These are phyloP conservation scores for Gossypium schwendimanii DNA, from an alignment of 441 rosid genomes.

Conservation along the genomic window DNA sequence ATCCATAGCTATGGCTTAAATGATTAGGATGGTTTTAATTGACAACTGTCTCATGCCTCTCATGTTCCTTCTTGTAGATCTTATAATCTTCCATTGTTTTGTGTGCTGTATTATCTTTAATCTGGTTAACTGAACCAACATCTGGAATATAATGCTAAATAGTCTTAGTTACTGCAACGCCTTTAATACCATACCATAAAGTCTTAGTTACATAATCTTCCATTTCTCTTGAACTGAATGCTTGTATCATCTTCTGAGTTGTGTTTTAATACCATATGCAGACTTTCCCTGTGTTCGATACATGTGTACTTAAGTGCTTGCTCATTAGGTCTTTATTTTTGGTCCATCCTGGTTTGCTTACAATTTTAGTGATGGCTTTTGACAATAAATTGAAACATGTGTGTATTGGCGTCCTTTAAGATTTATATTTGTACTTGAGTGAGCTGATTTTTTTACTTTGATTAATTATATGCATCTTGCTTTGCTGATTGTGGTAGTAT, in stretches of 20 bases:
- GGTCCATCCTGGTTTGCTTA: neutral
- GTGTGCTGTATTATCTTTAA: neutral
- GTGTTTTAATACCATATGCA: neutral
- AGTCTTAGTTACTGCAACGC: neutral
- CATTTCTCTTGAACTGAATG: neutral
- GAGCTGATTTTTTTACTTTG: neutral
- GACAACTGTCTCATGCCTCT: neutral
- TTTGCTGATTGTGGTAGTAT: neutral
- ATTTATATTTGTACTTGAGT: neutral
- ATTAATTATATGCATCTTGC: neutral
- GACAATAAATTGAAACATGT: neutral
- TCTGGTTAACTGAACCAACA: neutral
- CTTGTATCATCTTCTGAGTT: neutral
- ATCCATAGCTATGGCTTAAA: neutral
- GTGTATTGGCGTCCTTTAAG: neutral
- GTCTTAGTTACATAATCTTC: too few species aligned
- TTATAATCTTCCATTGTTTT: neutral
- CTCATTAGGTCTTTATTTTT: neutral
- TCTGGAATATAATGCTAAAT: neutral
- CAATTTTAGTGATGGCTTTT: neutral
- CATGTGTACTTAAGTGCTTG: neutral
- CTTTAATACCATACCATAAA: too few species aligned
- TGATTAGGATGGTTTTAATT: neutral
- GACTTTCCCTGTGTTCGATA: neutral
- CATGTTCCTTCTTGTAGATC: neutral